Percentiles rank a stretch among this genome's conserved stretches.
Conservation (phyloP, 73 alveolate species). For the Paramecium sonneborni region DNA sequence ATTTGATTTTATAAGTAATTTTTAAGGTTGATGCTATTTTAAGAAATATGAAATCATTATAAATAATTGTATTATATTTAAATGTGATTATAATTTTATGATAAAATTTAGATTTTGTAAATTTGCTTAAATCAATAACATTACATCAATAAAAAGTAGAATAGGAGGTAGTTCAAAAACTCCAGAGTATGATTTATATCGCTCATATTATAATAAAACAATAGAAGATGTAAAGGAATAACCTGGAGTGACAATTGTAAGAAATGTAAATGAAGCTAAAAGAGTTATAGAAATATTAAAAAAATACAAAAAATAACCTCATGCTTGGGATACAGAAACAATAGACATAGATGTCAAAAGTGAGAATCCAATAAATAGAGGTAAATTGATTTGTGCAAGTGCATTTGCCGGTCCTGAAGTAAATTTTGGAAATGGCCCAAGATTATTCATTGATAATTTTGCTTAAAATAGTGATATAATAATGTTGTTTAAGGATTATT, state of each 20-base stretch:
- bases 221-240: not conserved
- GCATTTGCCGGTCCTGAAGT: constrained; percentile 93
- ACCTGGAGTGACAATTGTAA: constrained; percentile 79
- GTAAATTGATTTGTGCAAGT: constrained; percentile 85
- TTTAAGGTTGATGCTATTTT: not conserved
- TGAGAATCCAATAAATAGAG: constrained; percentile 85
- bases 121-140: not conserved
- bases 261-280: constrained; percentile 76
- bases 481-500: constrained; percentile 79
- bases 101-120: constrained; percentile 20
- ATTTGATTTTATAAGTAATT: no score
- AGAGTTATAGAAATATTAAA: constrained; percentile 72
- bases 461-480: constrained; percentile 77
- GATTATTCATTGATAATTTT: constrained; percentile 86
- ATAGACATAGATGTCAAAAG: constrained; percentile 78
- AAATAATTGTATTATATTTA: not conserved
- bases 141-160: not conserved
- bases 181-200: constrained; percentile 48
- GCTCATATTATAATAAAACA: not conserved
- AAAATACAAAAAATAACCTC: constrained; percentile 68
- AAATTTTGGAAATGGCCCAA: constrained; percentile 94
- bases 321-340: constrained; percentile 97
- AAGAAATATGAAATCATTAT: not conserved
- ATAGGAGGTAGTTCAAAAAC: constrained; percentile 42
- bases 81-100: not conserved